Conservation (phyloP, 768 basidiomycete genomes). For the Cubamyces lactineus region DNA sequence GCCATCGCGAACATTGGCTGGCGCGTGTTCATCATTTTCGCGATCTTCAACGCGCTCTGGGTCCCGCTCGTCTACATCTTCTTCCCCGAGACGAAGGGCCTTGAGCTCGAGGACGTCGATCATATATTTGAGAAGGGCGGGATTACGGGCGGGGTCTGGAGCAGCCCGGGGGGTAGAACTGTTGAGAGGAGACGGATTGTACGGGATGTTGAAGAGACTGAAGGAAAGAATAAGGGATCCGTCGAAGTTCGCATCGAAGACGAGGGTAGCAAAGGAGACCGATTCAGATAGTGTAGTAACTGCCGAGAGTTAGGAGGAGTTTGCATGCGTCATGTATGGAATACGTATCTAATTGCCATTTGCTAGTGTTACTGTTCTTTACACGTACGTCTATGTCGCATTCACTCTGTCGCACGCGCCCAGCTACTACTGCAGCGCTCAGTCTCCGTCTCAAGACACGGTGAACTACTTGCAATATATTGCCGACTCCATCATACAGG, state of each 20-base stretch:
- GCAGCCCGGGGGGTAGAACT: constrained; percentile 39
- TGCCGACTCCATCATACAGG: no score
- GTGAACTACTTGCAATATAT: no score
- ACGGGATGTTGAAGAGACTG: constrained; percentile 19
- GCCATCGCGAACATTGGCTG: constrained; percentile 48
- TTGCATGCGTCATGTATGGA: no score
- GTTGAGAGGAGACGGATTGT: constrained; percentile 30
- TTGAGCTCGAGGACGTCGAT: constrained; percentile 45
- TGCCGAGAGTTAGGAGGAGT: no score
- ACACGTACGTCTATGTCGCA: no score
- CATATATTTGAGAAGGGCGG: constrained; percentile 46
- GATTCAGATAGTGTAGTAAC: background rate
- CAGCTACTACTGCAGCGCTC: no score
- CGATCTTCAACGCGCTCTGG: constrained; percentile 48
- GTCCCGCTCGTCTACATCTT: constrained; percentile 43
- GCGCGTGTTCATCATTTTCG: constrained; percentile 50
- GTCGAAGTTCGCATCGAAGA: constrained; percentile 4
- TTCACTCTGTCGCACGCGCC: no score
- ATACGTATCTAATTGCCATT: no score
- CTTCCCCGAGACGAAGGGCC: constrained; percentile 41
- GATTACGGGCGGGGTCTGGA: constrained; percentile 46
- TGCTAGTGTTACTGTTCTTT: no score
- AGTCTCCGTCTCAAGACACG: no score
- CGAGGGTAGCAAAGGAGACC: background rate
- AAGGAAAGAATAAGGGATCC: constrained; percentile 10